Percentiles rank a stretch among this genome's conserved stretches.
These are phyloP conservation scores for Pittosporum tobira DNA, from an alignment of 129 eudicot species.

Conservation along the genomic window DNA sequence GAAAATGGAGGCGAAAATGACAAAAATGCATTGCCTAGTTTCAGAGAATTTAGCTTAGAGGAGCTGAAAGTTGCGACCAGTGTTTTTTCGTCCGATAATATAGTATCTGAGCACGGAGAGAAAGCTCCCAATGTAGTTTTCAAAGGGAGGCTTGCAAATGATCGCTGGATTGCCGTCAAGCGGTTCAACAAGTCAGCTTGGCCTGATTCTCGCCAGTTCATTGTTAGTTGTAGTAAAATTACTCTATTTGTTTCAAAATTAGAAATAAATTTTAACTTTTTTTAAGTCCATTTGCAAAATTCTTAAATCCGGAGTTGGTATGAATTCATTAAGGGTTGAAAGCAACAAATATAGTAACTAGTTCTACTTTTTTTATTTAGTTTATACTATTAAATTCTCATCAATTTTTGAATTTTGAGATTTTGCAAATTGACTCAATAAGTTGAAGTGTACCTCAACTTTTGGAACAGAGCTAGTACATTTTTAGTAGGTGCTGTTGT, in stretches of 20 bases:
- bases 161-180: constrained; percentile 34
- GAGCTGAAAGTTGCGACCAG: constrained; percentile 35
- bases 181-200: constrained; percentile 44
- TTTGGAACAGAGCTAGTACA: too few relatives aligned
- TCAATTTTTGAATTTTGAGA: too few relatives aligned
- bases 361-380: too few relatives aligned
- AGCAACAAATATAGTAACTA: too few relatives aligned
- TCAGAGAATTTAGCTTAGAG: constrained; percentile 35
- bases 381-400: too few relatives aligned
- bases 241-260: too few relatives aligned
- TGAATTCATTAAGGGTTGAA: too few relatives aligned
- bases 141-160: constrained; percentile 28
- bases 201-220: constrained; percentile 50
- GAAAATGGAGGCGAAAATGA: constrained; percentile 24
- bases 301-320: too few relatives aligned
- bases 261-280: too few relatives aligned
- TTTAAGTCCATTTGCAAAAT: too few relatives aligned
- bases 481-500: not conserved
- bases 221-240: constrained; percentile 26
- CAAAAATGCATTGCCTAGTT: constrained; percentile 23
- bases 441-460: too few relatives aligned
- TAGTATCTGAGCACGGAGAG: constrained; percentile 49
- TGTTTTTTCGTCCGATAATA: constrained; percentile 31
- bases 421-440: too few relatives aligned
- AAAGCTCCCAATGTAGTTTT: constrained; percentile 47